Evolutionary conservation across 495 filamentous ascomycete species (phyloP), one percentile per base, ranked within the genome.

Genomic region (Xylaria palmicola): DNA sequence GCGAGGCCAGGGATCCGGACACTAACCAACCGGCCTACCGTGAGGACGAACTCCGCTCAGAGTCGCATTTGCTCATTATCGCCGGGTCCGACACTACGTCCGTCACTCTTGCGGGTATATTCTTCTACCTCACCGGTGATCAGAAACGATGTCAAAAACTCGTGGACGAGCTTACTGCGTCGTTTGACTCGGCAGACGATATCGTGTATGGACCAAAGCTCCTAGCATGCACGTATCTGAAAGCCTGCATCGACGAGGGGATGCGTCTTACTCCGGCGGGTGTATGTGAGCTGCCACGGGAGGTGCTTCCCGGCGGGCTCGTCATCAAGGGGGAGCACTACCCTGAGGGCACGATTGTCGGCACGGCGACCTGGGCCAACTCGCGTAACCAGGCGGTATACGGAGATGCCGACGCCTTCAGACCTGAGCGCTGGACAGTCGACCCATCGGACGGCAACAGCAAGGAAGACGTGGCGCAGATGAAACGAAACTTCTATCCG

Each of bases 191-290:
- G 0, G 71, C 71, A 1, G 67, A 65, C 0, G 81, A 86, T 7
- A 88, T 89, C 32, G 77, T 67, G 2, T 44, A 55, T 24, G 64
- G 64, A 3, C 49, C 59, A 0, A 59, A 48, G 3, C 55, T 66
- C 12, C 44, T 80, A 0, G 27, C 68, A 5, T 71, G 62, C 24
- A 48, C 78, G 0, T 90, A 88, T 59, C 77, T 89, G 10, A 81
- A 85, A 41, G 85, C 87, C 1, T 80, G 84, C 15, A 80, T 90
- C 56, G 83, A 88, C 60, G 88, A 91, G 68, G 76, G 77, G 0
- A 73, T 90, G 66, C 80, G 87, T 1, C 51, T 88, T 1, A 80
- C 87, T 64, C 82, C 87, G 0, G 78, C 80, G 0, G 74, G 80
- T 0, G 77, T 79, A 0, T 72, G 86, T 12, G 71, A 79, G 1